Percentiles rank a stretch among this genome's conserved stretches.
Evolutionary conservation across 257 asterid species (phyloP).

Genomic region (Scutellaria galericulata): DNA sequence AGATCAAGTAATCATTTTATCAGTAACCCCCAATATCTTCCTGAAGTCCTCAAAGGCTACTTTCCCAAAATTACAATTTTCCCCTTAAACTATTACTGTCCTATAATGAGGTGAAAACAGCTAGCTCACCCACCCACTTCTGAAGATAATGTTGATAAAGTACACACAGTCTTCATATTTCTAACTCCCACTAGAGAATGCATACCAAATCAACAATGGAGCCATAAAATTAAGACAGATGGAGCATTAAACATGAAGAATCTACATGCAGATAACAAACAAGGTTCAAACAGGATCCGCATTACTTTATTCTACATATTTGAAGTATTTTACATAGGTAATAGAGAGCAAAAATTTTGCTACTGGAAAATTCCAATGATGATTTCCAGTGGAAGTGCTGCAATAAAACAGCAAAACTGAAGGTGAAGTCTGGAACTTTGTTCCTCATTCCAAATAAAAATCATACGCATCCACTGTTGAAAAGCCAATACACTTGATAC

Average conservation of each 20-base stretch:
- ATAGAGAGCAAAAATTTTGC: not conserved
- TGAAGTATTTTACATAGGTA: not conserved
- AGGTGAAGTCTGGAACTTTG: not conserved
- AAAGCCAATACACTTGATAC: not conserved
- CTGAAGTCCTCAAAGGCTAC: no score
- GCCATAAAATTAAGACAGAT: not conserved
- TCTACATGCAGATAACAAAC: no score
- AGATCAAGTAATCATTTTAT: no score
- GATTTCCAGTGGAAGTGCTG: not conserved
- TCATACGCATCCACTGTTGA: not conserved
- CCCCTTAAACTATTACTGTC: not conserved
- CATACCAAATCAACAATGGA: not conserved
- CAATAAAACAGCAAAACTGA: not conserved
- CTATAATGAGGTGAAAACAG: not conserved
- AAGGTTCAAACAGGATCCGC: not conserved
- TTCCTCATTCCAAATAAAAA: not conserved
- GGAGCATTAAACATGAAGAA: not conserved
- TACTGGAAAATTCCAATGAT: not conserved
- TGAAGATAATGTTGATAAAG: not conserved
- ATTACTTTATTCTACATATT: not conserved
- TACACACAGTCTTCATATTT: not conserved
- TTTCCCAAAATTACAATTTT: not conserved
- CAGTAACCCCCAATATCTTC: no score
- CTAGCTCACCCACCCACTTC: not conserved
- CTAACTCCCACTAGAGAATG: not conserved